These are phyloP conservation scores for Ascochyta viciae-villosae DNA, from an alignment of 2,329 filamentous ascomycete species.

Conservation along the genomic window DNA sequence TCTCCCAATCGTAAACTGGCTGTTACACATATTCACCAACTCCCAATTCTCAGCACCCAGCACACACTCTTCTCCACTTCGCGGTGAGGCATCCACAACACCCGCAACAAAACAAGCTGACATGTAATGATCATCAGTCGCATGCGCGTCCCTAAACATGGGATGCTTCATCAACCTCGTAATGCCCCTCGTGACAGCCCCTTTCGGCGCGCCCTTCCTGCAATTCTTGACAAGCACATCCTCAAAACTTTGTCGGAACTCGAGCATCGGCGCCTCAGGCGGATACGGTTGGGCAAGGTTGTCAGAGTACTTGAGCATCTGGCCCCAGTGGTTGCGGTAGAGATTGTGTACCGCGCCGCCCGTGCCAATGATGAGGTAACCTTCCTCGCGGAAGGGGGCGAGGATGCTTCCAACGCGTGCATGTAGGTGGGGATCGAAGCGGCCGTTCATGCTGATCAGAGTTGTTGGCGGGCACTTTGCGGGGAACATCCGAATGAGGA, in stretches of 20 bases:
- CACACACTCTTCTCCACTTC: slow-evolving; percentile 29
- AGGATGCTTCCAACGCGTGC: slow-evolving; percentile 65
- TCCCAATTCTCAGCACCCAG: slow-evolving; percentile 45
- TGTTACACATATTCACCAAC: slow-evolving; percentile 46
- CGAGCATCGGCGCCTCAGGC: slow-evolving; percentile 66
- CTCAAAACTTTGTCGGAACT: slow-evolving; percentile 70
- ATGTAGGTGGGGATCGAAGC: slow-evolving; percentile 64
- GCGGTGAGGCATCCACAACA: slow-evolving; percentile 34
- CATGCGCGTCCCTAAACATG: slow-evolving; percentile 69
- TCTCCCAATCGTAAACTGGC: slow-evolving; percentile 41
- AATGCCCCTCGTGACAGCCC: slow-evolving; percentile 59
- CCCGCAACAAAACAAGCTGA: slow-evolving; percentile 69
- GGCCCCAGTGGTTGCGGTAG: slow-evolving; percentile 70
- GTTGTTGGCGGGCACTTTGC: slow-evolving; percentile 69
- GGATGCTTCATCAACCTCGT: slow-evolving; percentile 74
- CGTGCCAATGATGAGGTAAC: slow-evolving; percentile 64
- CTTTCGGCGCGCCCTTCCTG: slow-evolving; percentile 56
- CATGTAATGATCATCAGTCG: slow-evolving; percentile 75
- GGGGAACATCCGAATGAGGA: slow-evolving; percentile 75
- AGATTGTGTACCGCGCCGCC: slow-evolving; percentile 75
- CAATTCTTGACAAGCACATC: slow-evolving; percentile 63
- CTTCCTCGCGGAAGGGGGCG: slow-evolving; percentile 61
- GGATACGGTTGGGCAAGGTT: slow-evolving; percentile 67
- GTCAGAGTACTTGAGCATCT: slow-evolving; percentile 69
- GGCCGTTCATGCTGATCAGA: slow-evolving; percentile 62